Percentiles rank a stretch among this genome's conserved stretches.
These are phyloP conservation scores for Phytopythium cucurbitacearum DNA, from an alignment of 352 stramenopile species.

Conservation along the genomic window DNA sequence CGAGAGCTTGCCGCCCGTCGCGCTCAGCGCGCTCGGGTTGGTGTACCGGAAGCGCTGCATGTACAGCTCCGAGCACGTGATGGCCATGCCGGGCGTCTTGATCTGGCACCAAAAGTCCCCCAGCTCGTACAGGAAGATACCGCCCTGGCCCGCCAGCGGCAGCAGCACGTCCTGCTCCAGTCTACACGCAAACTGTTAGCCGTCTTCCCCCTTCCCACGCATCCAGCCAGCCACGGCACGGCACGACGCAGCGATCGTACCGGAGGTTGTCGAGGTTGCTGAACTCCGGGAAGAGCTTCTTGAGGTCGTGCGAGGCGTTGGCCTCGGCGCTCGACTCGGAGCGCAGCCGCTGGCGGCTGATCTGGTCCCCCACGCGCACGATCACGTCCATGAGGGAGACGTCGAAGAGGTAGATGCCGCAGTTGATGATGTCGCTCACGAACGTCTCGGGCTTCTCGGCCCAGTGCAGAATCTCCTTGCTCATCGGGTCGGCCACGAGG, in stretches of 20 bases:
- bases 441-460: conserved; percentile 88
- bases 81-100: conserved; percentile 87
- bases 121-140: conserved; percentile 75
- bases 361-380: conserved; percentile 71
- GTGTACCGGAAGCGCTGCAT: conserved; percentile 90
- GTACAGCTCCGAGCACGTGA: conserved; percentile 89
- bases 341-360: conserved; percentile 73
- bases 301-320: conserved; percentile 72
- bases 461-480: conserved; percentile 86
- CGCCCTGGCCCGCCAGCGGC: conserved; percentile 70
- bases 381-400: conserved; percentile 77
- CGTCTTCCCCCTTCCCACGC: too few species aligned
- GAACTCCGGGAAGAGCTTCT: conserved; percentile 86
- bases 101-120: conserved; percentile 90
- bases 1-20: conserved; percentile 76
- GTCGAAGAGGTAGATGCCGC: conserved; percentile 86
- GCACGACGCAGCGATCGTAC: conserved; percentile 17
- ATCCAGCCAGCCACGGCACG: too few species aligned
- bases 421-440: conserved; percentile 90
- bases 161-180: conserved; percentile 84
- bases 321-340: conserved; percentile 69
- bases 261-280: conserved; percentile 82
- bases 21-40: conserved; percentile 76
- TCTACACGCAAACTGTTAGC: conserved; percentile 14
- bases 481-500: conserved; percentile 67